Percentiles rank a stretch among this genome's conserved stretches.
Evolutionary conservation across 2,329 filamentous ascomycete species (phyloP).

Genomic region (Fusarium sp.): DNA sequence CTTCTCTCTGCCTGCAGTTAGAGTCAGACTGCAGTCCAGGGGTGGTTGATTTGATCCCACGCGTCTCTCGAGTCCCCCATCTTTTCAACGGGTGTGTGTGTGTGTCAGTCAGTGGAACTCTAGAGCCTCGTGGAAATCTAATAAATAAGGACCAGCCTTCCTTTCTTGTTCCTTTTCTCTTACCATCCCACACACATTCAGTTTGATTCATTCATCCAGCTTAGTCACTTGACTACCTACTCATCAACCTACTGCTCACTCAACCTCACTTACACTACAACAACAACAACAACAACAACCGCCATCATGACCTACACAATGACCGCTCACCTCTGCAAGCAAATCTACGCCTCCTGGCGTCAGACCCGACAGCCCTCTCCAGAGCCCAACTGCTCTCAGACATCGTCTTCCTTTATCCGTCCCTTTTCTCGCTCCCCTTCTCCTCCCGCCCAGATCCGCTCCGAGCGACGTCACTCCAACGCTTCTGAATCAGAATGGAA

Average conservation of each 20-base stretch:
- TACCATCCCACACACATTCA: background rate
- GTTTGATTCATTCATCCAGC: background rate
- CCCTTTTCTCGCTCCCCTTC: constrained; percentile 44
- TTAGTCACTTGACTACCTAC: background rate
- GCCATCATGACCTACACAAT: constrained; percentile 69
- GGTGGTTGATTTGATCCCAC: background rate
- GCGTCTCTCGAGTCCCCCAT: background rate
- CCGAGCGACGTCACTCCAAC: constrained; percentile 41
- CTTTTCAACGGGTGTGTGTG: background rate
- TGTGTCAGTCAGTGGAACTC: background rate
- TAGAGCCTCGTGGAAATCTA: constrained; percentile 5
- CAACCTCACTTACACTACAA: background rate
- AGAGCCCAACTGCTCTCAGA: constrained; percentile 46
- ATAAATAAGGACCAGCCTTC: constrained; percentile 8
- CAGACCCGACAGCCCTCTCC: constrained; percentile 59
- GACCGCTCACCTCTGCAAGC: constrained; percentile 70
- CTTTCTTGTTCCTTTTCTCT: background rate
- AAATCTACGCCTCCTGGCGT: constrained; percentile 70
- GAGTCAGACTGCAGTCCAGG: too few species aligned
- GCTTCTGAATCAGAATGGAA: constrained; percentile 44
- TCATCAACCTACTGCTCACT: too few species aligned
- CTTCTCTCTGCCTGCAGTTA: too few species aligned
- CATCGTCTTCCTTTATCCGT: constrained; percentile 42
- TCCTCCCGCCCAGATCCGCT: constrained; percentile 40
- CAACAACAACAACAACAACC: background rate